These are phyloP conservation scores for Heteromeles arbutifolia DNA, from an alignment of 306 rosid genomes.

Conservation along the genomic window DNA sequence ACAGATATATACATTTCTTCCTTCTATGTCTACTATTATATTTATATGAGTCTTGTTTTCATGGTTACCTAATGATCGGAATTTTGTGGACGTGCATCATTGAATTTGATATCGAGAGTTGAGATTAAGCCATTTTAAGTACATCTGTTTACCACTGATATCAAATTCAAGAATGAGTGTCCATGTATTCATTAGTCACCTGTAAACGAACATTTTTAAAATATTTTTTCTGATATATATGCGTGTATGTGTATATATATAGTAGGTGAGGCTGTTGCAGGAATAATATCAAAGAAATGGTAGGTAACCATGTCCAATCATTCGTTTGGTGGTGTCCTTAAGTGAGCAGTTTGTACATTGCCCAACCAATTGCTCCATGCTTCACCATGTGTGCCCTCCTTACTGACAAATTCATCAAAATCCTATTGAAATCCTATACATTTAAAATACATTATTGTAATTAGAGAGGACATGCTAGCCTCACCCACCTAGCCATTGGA, in stretches of 20 bases:
- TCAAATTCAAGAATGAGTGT: too few species aligned
- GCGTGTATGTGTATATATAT: not conserved
- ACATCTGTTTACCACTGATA: too few species aligned
- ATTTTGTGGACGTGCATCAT: too few species aligned
- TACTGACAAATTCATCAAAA: slow-evolving; percentile 20
- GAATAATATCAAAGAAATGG: slow-evolving; percentile 37
- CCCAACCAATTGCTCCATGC: slow-evolving; percentile 22
- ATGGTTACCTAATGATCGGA: too few species aligned
- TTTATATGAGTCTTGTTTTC: too few species aligned
- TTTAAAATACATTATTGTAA: slow-evolving; percentile 1
- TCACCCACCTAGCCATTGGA: slow-evolving; percentile 2
- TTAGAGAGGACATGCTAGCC: not conserved
- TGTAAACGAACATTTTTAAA: not conserved
- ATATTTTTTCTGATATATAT: slow-evolving; percentile 6
- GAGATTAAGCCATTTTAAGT: too few species aligned
- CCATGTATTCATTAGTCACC: too few species aligned
- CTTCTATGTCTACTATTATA: too few species aligned
- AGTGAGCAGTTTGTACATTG: slow-evolving; percentile 18
- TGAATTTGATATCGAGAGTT: too few species aligned
- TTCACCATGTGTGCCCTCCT: slow-evolving; percentile 58
- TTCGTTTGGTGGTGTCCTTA: slow-evolving; percentile 61
- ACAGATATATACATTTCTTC: too few species aligned
- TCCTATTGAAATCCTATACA: slow-evolving; percentile 1
- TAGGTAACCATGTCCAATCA: slow-evolving; percentile 51
- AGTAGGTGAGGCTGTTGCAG: slow-evolving; percentile 20